phyloP scores from a whole-genome alignment of 768 basidiomycete genomes.

The Lenzites betulinus region DNA sequence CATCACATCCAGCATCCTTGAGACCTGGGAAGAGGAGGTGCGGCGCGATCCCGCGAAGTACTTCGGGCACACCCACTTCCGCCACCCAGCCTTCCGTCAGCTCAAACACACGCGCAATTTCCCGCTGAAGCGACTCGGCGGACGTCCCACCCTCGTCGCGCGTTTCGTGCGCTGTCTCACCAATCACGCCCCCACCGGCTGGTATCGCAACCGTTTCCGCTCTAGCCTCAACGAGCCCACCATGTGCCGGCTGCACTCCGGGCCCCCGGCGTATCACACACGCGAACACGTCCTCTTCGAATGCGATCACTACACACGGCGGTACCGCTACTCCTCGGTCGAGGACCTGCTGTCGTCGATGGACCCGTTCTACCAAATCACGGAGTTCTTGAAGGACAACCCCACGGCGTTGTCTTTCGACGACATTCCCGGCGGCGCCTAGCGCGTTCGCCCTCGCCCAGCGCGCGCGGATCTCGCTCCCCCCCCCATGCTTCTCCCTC shows the following conservation, averaged over 20 bases:
- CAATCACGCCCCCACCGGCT: neutral
- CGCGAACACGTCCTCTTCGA: constrained; percentile 1
- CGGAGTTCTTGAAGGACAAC: too few relatives aligned
- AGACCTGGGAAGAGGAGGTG: neutral
- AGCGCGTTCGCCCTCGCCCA: too few relatives aligned
- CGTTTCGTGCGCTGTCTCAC: constrained; percentile 1
- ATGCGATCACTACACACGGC: neutral
- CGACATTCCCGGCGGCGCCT: too few relatives aligned
- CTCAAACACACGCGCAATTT: neutral
- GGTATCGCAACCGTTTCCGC: constrained; percentile 2
- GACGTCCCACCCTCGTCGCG: neutral
- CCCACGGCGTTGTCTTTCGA: too few relatives aligned
- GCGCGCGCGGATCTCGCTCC: too few relatives aligned
- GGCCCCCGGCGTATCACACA: neutral
- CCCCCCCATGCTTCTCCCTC: too few relatives aligned
- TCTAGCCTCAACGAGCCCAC: neutral
- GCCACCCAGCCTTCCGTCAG: neutral
- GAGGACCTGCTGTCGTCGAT: too few relatives aligned
- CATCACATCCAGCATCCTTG: too few relatives aligned
- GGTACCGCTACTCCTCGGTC: too few relatives aligned
- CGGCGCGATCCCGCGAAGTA: neutral
- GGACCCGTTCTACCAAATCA: too few relatives aligned
- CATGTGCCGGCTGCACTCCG: neutral
- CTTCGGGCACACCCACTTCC: neutral
- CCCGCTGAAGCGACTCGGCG: neutral